Conservation (phyloP, 2,329 filamentous ascomycete species). For the Penicillium fuscoglaucum region DNA sequence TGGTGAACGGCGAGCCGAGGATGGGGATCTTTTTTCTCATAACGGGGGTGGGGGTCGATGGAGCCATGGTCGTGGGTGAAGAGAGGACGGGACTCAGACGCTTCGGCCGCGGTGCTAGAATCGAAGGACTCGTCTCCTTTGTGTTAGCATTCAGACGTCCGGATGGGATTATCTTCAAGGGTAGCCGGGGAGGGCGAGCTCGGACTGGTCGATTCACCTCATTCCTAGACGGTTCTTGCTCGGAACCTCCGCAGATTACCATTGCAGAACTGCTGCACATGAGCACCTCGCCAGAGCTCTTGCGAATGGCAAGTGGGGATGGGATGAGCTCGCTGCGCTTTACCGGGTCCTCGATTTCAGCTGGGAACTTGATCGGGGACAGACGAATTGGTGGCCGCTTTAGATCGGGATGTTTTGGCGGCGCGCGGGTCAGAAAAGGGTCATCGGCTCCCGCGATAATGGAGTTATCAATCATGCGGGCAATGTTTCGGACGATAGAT, state of each 20-base stretch:
- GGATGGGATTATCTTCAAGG: slow-evolving; percentile 24
- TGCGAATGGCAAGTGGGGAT: slow-evolving; percentile 30
- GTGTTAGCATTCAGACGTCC: slow-evolving; percentile 4
- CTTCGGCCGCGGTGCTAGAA: not conserved
- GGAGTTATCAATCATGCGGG: slow-evolving; percentile 31
- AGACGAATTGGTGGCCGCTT: not conserved
- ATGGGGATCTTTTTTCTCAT: not conserved
- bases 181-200: slow-evolving; percentile 22
- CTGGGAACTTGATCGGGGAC: slow-evolving; percentile 5
- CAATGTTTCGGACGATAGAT: slow-evolving; percentile 26
- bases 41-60: not conserved
- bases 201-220: slow-evolving; percentile 1
- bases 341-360: not conserved
- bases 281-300: slow-evolving; percentile 13
- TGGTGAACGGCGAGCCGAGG: not conserved
- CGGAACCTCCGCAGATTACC: not conserved
- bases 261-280: slow-evolving; percentile 1
- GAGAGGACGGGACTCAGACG: not conserved
- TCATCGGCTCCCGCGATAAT: slow-evolving; percentile 23
- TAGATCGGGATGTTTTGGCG: too few relatives aligned
- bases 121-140: not conserved
- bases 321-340: slow-evolving; percentile 24
- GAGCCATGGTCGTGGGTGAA: not conserved
- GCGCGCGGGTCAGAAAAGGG: slow-evolving; percentile 25
- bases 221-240: not conserved